Conservation (phyloP, 768 basidiomycete genomes). For the Mycena belliarum region DNA sequence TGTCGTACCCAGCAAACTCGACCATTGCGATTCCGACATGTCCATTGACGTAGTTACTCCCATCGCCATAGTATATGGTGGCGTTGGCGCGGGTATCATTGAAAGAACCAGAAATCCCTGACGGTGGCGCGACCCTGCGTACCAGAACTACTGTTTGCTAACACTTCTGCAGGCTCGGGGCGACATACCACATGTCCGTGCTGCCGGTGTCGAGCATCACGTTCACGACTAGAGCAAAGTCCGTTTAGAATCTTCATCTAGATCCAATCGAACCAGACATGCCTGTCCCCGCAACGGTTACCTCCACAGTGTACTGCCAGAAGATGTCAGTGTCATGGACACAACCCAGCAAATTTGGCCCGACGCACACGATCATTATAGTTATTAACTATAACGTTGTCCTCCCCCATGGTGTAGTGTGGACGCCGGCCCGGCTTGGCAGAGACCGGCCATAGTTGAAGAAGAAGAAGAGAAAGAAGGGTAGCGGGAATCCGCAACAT, state of each 20-base stretch:
- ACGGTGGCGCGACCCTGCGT: conserved; percentile 35
- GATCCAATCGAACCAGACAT: background rate
- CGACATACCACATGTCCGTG: conserved; percentile 37
- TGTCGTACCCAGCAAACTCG: conserved; percentile 32
- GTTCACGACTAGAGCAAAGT: conserved; percentile 24
- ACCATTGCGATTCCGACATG: conserved; percentile 35
- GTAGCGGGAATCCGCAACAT: conserved; percentile 12
- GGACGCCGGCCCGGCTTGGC: conserved; percentile 16
- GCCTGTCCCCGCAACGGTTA: conserved; percentile 19
- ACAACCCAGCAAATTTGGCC: background rate
- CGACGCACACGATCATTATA: conserved; percentile 18
- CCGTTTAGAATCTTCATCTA: background rate
- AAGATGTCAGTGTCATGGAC: background rate
- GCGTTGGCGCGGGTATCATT: conserved; percentile 34
- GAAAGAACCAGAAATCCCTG: conserved; percentile 31
- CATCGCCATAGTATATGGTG: conserved; percentile 36
- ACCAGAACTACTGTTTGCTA: background rate
- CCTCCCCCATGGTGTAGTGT: conserved; percentile 7
- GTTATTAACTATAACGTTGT: conserved; percentile 21
- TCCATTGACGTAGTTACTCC: conserved; percentile 34
- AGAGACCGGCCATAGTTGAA: conserved; percentile 13
- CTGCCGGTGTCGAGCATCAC: conserved; percentile 42
- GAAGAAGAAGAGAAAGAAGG: conserved; percentile 19
- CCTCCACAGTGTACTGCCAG: conserved; percentile 14
- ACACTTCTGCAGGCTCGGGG: background rate